Evolutionary conservation across 1,284 basidiomycete genomes (phyloP).

Genomic region (Schizopora paradoxa): DNA sequence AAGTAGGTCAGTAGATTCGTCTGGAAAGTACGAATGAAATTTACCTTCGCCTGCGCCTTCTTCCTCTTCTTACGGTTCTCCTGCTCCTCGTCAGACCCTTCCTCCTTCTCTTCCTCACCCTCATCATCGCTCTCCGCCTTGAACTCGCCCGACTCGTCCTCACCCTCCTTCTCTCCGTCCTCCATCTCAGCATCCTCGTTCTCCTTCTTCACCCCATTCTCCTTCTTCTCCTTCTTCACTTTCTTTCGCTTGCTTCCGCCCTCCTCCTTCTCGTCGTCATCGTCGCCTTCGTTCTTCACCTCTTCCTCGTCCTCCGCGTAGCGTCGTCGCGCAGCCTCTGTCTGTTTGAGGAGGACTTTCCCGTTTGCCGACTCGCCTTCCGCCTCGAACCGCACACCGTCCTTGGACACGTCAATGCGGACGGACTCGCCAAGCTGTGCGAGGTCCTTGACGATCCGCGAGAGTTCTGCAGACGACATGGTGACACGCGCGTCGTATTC

Average conservation of each 20-base stretch:
- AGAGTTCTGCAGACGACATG: slow-evolving; percentile 85
- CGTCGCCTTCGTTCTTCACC: slow-evolving; percentile 39
- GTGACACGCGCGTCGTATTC: slow-evolving; percentile 94
- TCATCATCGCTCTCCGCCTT: slow-evolving; percentile 28
- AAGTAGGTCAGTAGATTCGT: neutral
- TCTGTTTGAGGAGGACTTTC: slow-evolving; percentile 80
- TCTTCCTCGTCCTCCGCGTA: slow-evolving; percentile 45
- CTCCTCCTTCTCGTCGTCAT: slow-evolving; percentile 37
- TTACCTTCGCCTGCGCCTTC: slow-evolving; percentile 53
- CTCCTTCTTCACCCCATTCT: slow-evolving; percentile 41
- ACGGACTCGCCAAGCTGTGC: slow-evolving; percentile 92
- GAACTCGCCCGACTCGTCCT: slow-evolving; percentile 38
- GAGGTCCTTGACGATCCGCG: slow-evolving; percentile 91
- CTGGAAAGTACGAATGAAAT: slow-evolving; percentile 17
- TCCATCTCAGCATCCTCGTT: slow-evolving; percentile 38
- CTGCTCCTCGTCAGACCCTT: slow-evolving; percentile 32
- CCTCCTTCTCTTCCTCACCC: slow-evolving; percentile 32
- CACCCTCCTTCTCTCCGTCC: slow-evolving; percentile 35
- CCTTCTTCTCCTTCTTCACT: slow-evolving; percentile 37
- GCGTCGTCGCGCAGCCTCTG: slow-evolving; percentile 38
- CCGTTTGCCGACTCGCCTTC: slow-evolving; percentile 97
- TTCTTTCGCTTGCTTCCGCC: slow-evolving; percentile 39
- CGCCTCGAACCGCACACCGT: slow-evolving; percentile 90
- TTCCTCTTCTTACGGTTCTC: slow-evolving; percentile 47
- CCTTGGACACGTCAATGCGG: slow-evolving; percentile 93